A percentile compares a stretch with the other conserved stretches of the same genome.
Evolutionary conservation across 768 basidiomycete species (phyloP).

Genomic region (Amanita molliuscula): DNA sequence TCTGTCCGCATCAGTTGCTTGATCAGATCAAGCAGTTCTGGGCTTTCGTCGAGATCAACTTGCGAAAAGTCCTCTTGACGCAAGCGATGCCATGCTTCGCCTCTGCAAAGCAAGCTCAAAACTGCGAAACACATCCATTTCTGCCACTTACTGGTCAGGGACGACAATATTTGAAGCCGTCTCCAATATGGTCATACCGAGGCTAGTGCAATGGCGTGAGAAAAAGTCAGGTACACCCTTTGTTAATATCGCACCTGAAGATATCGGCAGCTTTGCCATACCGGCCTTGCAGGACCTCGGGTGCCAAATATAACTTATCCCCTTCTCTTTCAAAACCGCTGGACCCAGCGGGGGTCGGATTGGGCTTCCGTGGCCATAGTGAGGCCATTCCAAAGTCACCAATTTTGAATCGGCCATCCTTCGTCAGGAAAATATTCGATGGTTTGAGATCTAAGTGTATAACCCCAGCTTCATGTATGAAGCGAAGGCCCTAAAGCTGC

Average conservation of each 20-base stretch:
- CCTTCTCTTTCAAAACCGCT: slow-evolving; percentile 87
- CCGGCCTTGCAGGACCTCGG: slow-evolving; percentile 84
- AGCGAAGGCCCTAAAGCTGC: slow-evolving; percentile 58
- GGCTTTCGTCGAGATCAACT: slow-evolving; percentile 59
- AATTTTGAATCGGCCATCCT: slow-evolving; percentile 84
- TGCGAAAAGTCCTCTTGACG: slow-evolving; percentile 88
- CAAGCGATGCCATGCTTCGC: slow-evolving; percentile 88
- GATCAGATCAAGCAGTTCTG: slow-evolving; percentile 58
- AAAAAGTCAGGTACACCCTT: slow-evolving; percentile 12
- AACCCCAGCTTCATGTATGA: slow-evolving; percentile 82
- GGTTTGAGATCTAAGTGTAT: slow-evolving; percentile 98
- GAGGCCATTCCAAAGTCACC: slow-evolving; percentile 99
- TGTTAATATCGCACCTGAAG: slow-evolving; percentile 67
- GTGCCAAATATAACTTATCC: slow-evolving; percentile 94
- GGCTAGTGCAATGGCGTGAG: slow-evolving; percentile 45
- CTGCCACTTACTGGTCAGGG: slow-evolving; percentile 78
- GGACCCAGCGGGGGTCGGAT: slow-evolving; percentile 19
- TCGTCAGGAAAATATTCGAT: slow-evolving; percentile 89
- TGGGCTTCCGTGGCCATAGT: slow-evolving; percentile 61
- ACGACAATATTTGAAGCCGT: slow-evolving; percentile 93
- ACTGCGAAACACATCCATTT: slow-evolving; percentile 11
- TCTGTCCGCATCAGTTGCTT: slow-evolving; percentile 70
- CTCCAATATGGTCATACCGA: slow-evolving; percentile 95
- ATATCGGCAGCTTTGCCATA: slow-evolving; percentile 95
- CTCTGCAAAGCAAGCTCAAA: slow-evolving; percentile 38